phyloP scores from a whole-genome alignment of 2,329 filamentous ascomycete genomes.

The Pestalotiopsis sp. region DNA sequence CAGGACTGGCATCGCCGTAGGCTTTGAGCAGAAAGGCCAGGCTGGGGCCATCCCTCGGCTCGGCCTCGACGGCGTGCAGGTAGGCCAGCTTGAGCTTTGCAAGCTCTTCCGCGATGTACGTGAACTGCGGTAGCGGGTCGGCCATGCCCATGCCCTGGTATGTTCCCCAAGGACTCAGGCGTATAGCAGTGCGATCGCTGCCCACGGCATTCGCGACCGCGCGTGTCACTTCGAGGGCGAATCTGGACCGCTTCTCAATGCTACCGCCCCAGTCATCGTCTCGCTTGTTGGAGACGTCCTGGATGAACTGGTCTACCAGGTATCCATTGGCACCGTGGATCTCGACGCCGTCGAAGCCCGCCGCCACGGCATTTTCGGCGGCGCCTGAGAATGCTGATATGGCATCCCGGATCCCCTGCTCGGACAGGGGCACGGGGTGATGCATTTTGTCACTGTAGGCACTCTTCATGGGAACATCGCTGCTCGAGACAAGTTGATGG shows the following conservation, averaged over 20 bases:
- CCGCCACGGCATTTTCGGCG: constrained; percentile 15
- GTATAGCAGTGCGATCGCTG: constrained; percentile 47
- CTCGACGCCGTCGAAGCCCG: constrained; percentile 22
- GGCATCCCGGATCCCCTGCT: constrained; percentile 18
- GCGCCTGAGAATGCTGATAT: constrained; percentile 22
- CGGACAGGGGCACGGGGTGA: constrained; percentile 26
- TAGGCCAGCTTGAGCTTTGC: constrained; percentile 57
- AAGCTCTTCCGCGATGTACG: constrained; percentile 50
- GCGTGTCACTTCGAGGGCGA: constrained; percentile 54
- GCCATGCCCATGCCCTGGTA: constrained; percentile 62
- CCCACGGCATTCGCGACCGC: constrained; percentile 55
- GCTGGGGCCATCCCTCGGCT: neutral
- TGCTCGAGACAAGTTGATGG: constrained; percentile 25
- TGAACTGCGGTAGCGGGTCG: constrained; percentile 60
- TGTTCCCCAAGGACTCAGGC: constrained; percentile 53
- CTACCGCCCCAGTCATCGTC: constrained; percentile 58
- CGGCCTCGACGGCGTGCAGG: constrained; percentile 57
- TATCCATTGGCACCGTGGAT: constrained; percentile 46
- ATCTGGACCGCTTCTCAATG: constrained; percentile 56
- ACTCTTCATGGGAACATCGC: constrained; percentile 19
- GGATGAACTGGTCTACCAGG: constrained; percentile 58
- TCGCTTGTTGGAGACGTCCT: constrained; percentile 55
- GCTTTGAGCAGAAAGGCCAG: neutral
- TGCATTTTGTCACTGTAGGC: constrained; percentile 3
- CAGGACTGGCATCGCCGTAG: neutral